These are phyloP conservation scores for Beauveria varroae DNA, from an alignment of 2,329 filamentous ascomycete genomes.

Conservation along the genomic window DNA sequence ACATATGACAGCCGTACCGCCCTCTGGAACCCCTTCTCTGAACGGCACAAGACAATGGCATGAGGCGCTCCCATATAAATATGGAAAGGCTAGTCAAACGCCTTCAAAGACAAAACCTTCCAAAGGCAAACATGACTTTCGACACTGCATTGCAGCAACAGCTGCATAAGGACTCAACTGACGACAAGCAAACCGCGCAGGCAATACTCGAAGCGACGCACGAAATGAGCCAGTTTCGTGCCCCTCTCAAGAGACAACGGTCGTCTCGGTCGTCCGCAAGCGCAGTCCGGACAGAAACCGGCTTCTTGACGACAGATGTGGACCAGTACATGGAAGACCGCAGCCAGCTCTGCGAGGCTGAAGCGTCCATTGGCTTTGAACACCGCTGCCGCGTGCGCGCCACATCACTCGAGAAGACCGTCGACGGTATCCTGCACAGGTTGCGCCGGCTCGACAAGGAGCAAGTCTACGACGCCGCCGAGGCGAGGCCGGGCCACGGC, in stretches of 20 bases:
- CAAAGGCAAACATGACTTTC: neutral
- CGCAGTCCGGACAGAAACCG: neutral
- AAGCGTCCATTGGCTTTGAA: constrained; percentile 27
- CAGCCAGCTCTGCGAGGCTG: neutral
- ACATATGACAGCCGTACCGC: neutral
- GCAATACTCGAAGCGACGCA: neutral
- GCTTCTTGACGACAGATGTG: neutral
- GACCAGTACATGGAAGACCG: neutral
- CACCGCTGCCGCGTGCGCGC: constrained; percentile 25
- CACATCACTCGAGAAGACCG: constrained; percentile 27
- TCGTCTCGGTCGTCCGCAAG: neutral
- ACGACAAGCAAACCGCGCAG: neutral
- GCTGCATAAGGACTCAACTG: neutral
- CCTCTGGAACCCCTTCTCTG: neutral
- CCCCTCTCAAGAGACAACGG: constrained; percentile 5
- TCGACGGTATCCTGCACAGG: constrained; percentile 31
- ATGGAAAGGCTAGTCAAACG: neutral
- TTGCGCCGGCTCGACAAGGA: constrained; percentile 30
- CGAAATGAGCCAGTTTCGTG: neutral
- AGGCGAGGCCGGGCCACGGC: constrained; percentile 27
- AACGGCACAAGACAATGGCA: neutral
- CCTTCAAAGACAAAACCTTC: neutral
- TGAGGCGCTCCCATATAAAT: neutral
- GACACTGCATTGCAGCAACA: neutral
- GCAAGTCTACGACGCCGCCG: constrained; percentile 27